These are phyloP conservation scores for Auxenochlorella pyrenoidosa DNA, from an alignment of 139 green algal species.

Conservation along the genomic window DNA sequence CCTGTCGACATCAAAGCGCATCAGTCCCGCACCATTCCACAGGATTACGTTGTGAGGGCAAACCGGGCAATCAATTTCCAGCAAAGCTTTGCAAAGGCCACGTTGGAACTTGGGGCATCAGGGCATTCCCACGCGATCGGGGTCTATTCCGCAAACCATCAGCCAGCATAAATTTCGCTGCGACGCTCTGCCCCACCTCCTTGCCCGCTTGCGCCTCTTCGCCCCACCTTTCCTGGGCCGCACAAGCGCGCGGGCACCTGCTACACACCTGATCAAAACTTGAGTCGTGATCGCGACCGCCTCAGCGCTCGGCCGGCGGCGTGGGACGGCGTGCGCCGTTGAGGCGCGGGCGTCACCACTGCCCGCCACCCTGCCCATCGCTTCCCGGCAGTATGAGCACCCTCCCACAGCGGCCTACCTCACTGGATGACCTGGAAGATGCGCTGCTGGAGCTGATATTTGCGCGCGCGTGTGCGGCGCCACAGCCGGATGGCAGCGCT, in stretches of 20 bases:
- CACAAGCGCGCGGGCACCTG: no score
- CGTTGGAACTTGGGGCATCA: no score
- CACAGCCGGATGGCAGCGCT: not conserved
- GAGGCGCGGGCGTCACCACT: not conserved
- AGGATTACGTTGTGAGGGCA: not conserved
- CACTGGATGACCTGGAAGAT: slow-evolving; percentile 6
- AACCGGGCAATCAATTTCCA: not conserved
- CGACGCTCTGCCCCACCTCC: no score
- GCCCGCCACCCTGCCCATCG: no score
- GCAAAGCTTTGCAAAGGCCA: not conserved
- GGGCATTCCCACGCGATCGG: no score
- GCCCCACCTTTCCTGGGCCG: no score
- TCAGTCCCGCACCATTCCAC: no score
- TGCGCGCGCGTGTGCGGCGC: not conserved
- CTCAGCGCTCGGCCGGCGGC: not conserved
- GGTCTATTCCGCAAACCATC: no score
- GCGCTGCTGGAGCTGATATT: slow-evolving; percentile 1
- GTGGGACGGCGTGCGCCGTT: not conserved
- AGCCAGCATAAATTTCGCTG: no score
- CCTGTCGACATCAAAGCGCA: not conserved
- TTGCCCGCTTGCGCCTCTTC: no score
- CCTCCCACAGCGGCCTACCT: not conserved
- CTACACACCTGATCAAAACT: no score
- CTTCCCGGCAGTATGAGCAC: not conserved
- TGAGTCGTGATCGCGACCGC: no score